phyloP scores from a whole-genome alignment of 2,329 filamentous ascomycete species.

The Aaosphaeria pasadenensis region DNA sequence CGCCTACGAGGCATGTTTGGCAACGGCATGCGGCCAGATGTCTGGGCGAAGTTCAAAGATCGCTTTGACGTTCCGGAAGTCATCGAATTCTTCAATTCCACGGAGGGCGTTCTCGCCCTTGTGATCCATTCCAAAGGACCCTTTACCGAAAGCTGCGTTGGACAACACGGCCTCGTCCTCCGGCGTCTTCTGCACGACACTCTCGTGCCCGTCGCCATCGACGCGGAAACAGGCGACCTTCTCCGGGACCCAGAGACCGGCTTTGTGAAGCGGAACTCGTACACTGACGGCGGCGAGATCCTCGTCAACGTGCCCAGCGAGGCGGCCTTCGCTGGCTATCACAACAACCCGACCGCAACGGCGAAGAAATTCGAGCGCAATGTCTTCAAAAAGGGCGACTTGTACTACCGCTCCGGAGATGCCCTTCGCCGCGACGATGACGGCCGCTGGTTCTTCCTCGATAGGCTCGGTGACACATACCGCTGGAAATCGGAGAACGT shows the following conservation, averaged over 20 bases:
- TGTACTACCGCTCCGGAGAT: conserved; percentile 47
- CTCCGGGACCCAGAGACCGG: conserved; percentile 63
- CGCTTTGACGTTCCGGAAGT: conserved; percentile 62
- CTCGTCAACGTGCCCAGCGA: conserved; percentile 58
- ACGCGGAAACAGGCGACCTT: conserved; percentile 65
- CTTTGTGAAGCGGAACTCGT: conserved; percentile 60
- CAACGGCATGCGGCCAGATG: conserved; percentile 65
- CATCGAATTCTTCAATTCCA: conserved; percentile 73
- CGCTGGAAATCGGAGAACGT: conserved; percentile 50
- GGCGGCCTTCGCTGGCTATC: conserved; percentile 59
- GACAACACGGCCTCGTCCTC: conserved; percentile 64
- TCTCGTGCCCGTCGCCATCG: conserved; percentile 64
- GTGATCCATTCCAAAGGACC: conserved; percentile 51
- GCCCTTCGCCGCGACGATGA: conserved; percentile 41
- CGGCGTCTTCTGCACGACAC: conserved; percentile 51
- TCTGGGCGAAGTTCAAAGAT: conserved; percentile 62
- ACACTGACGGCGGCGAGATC: conserved; percentile 70
- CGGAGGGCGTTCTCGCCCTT: conserved; percentile 65
- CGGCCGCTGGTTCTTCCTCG: conserved; percentile 47
- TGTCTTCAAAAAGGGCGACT: conserved; percentile 43
- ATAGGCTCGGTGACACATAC: conserved; percentile 46
- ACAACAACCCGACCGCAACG: conserved; percentile 63
- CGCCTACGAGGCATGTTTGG: conserved; percentile 59
- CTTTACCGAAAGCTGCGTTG: conserved; percentile 60
- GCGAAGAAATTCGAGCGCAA: conserved; percentile 49